Percentiles rank a stretch among this genome's conserved stretches.
Evolutionary conservation across 352 stramenopile genomes (phyloP).

Genomic region (Phytophthora vignae): DNA sequence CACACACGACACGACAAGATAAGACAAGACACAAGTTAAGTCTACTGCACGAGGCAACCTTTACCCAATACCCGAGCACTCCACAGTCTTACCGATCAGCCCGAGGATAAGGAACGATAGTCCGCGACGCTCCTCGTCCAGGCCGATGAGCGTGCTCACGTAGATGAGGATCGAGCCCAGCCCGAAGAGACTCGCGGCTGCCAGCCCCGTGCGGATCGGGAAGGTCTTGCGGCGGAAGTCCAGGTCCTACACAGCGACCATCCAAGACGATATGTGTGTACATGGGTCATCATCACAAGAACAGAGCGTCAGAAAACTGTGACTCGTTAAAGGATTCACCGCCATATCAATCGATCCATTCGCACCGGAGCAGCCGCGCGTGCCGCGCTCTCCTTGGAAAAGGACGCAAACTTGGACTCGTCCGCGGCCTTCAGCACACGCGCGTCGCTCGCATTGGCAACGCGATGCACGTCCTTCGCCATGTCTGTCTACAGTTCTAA

Average conservation of each 20-base stretch:
- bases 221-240: conserved; percentile 64
- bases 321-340: background rate
- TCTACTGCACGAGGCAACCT: too few species aligned
- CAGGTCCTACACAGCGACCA: conserved; percentile 27
- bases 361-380: conserved; percentile 39
- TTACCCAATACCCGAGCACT: background rate
- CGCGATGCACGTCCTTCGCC: conserved; percentile 63
- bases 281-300: too few species aligned
- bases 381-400: conserved; percentile 45
- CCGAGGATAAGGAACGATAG: conserved; percentile 84
- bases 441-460: conserved; percentile 39
- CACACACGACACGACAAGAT: background rate
- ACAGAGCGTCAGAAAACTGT: background rate
- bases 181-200: conserved; percentile 72
- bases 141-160: conserved; percentile 75
- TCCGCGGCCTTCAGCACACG: conserved; percentile 46
- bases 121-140: conserved; percentile 77
- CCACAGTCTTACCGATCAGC: conserved; percentile 60
- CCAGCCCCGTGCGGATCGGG: conserved; percentile 77
- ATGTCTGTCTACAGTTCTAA: conserved; percentile 31
- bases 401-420: conserved; percentile 40
- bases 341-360: background rate
- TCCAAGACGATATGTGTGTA: too few species aligned
- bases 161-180: conserved; percentile 81
- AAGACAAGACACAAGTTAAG: background rate